phyloP scores from a whole-genome alignment of 1,284 basidiomycete genomes.

The Caloboletus inedulis region DNA sequence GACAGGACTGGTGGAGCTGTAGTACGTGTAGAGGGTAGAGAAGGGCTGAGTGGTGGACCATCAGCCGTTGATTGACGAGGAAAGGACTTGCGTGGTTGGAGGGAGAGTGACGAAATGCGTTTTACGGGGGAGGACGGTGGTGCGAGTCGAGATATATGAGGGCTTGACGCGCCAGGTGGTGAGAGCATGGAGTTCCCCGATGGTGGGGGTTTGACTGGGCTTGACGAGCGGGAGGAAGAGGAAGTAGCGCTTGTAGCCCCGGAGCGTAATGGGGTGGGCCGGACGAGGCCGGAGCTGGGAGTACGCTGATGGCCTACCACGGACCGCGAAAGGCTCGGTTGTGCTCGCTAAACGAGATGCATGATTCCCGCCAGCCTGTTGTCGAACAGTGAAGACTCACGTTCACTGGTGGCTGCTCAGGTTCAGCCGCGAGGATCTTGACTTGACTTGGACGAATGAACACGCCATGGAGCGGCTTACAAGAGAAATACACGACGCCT shows the following conservation, averaged over 20 bases:
- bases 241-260: conserved; percentile 24
- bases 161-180: conserved; percentile 22
- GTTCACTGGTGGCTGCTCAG: conserved; percentile 37
- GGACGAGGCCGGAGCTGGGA: conserved; percentile 36
- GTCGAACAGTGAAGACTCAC: conserved; percentile 18
- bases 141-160: conserved; percentile 28
- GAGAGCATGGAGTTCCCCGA: conserved; percentile 19
- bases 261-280: conserved; percentile 38
- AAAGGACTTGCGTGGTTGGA: conserved; percentile 33
- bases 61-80: conserved; percentile 34
- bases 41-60: conserved; percentile 23
- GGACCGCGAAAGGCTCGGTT: conserved; percentile 24
- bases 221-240: conserved; percentile 41
- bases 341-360: conserved; percentile 17
- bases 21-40: conserved; percentile 19
- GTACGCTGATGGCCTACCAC: conserved; percentile 40
- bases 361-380: not conserved
- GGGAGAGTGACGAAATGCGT: conserved; percentile 37
- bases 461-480: conserved; percentile 76
- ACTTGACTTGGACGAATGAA: conserved; percentile 92
- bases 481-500: conserved; percentile 83
- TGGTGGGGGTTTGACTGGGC: conserved; percentile 38
- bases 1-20: conserved; percentile 2
- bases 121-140: conserved; percentile 41
- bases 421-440: conserved; percentile 50